A percentile compares a stretch with the other conserved stretches of the same genome.
phyloP scores from a whole-genome alignment of 345 rosid species.

The Lepidium sativum region DNA sequence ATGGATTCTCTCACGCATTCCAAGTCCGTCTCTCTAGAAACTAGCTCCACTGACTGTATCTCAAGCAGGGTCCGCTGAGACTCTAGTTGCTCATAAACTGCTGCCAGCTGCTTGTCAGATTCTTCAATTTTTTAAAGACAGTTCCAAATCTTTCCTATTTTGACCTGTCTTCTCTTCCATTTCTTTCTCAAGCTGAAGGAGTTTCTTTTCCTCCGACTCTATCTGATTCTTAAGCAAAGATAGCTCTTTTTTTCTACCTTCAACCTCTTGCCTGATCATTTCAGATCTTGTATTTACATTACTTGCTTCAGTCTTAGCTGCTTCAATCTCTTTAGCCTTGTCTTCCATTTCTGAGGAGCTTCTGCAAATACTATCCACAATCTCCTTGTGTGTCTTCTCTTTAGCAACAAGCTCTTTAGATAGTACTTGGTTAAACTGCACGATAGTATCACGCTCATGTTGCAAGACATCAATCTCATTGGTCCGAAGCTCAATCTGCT shows the following conservation, averaged over 20 bases:
- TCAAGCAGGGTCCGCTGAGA: neutral
- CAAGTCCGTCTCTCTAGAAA: neutral
- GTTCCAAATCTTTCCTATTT: neutral
- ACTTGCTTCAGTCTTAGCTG: neutral
- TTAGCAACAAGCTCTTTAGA: neutral
- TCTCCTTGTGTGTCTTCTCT: slow-evolving; percentile 1
- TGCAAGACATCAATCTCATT: slow-evolving; percentile 1
- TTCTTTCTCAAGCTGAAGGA: neutral
- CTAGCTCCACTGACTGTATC: neutral
- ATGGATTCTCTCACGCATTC: slow-evolving; percentile 1
- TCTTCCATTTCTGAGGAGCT: slow-evolving; percentile 6
- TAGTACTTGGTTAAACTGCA: neutral
- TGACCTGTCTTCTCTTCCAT: neutral
- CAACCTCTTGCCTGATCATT: neutral
- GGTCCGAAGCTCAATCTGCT: slow-evolving; percentile 1
- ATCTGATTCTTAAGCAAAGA: neutral
- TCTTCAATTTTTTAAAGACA: neutral
- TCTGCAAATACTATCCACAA: slow-evolving; percentile 2
- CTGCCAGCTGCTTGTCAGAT: neutral
- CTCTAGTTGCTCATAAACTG: neutral
- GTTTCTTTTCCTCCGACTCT: neutral
- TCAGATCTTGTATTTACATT: neutral
- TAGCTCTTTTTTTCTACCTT: slow-evolving; percentile 7
- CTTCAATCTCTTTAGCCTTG: neutral
- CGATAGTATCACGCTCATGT: neutral